Evolutionary conservation across 2,329 filamentous ascomycete genomes (phyloP), one percentile per base, ranked within the genome.

Genomic region (Alternaria angustiovoidea): DNA sequence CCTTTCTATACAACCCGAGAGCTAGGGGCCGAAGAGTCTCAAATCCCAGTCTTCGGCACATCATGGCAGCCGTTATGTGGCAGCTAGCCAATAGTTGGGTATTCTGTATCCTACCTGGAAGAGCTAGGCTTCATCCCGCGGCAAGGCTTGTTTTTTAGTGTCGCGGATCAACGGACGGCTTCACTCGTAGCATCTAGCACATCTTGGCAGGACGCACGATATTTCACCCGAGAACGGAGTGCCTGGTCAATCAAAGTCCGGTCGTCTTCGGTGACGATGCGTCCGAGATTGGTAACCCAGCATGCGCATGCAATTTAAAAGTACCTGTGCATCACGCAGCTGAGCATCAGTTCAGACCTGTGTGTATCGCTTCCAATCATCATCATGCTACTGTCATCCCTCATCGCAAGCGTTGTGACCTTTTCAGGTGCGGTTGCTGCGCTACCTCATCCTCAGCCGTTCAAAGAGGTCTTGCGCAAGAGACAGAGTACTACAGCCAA

Each of bases 381-480:
- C 42, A 44, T 12, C 41, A 54, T 54, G 52, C n/a, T 36, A 22
- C 30, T 54, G 3, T 12, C 32, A 3, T 22, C 52, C 6, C 20
- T 54, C 41, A 6, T 54, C 42, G 22, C 30, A 12, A 20, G 22
- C 9, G 4, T 36, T 12, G 7, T 47, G 14, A 11, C 42, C 2
- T 2, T 54, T 1, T 38, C 41, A 12, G 5, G 30, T 1, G 9
- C 32, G 1, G 52, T 36, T 26, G n/a, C 41, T 11, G 53, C 43
- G n/a, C 14, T 41, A 4, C 53, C 53, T 6, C 53, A 49, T 30
- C 18, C 53, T 9, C 24, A 49, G 18, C 53, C 53, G 22, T 55
- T 55, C 30, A 26, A 34, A 16, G 32, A 55, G 24, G 32, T 41
- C 22, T 48, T 48, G 18, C 18, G 24, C 11, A 32, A 39, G 12